These are phyloP conservation scores for Lachancea dasiensis DNA, from an alignment of 805 yeast genomes.

Conservation along the genomic window DNA sequence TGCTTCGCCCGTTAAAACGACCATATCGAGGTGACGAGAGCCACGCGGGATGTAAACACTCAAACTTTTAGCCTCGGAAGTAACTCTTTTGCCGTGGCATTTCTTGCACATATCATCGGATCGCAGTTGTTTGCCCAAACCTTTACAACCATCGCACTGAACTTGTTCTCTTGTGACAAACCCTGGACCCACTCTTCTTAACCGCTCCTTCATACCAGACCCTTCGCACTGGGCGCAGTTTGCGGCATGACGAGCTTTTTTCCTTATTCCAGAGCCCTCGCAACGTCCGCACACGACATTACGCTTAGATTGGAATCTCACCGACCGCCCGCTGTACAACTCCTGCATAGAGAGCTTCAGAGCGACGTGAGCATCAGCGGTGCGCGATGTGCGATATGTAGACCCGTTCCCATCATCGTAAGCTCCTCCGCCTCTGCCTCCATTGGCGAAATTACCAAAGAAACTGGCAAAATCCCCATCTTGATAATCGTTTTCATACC, in stretches of 20 bases:
- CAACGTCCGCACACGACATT: slow-evolving; percentile 68
- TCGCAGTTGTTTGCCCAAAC: slow-evolving; percentile 49
- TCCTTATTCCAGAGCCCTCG: slow-evolving; percentile 63
- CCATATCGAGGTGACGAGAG: slow-evolving; percentile 51
- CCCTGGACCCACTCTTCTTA: slow-evolving; percentile 68
- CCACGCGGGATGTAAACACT: slow-evolving; percentile 79
- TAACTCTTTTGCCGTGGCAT: slow-evolving; percentile 61
- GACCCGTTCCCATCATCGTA: slow-evolving; percentile 16
- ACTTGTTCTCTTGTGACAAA: slow-evolving; percentile 57
- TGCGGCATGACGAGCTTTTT: slow-evolving; percentile 30
- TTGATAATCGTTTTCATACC: slow-evolving; percentile 37
- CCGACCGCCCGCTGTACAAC: slow-evolving; percentile 70
- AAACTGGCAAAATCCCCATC: slow-evolving; percentile 77
- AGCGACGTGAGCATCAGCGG: slow-evolving; percentile 64
- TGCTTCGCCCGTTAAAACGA: slow-evolving; percentile 61
- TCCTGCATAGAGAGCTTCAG: slow-evolving; percentile 66
- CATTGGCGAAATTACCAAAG: slow-evolving; percentile 32
- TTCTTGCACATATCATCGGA: slow-evolving; percentile 67
- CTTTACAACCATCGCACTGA: slow-evolving; percentile 64
- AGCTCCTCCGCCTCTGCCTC: slow-evolving; percentile 12
- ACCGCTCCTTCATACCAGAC: slow-evolving; percentile 52
- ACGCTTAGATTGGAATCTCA: slow-evolving; percentile 67
- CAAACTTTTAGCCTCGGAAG: slow-evolving; percentile 61
- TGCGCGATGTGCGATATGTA: slow-evolving; percentile 24
- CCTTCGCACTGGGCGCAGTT: slow-evolving; percentile 75